These are phyloP conservation scores for Arxiozyma slooffiae DNA, from an alignment of 1,139 yeast genomes.

Conservation along the genomic window DNA sequence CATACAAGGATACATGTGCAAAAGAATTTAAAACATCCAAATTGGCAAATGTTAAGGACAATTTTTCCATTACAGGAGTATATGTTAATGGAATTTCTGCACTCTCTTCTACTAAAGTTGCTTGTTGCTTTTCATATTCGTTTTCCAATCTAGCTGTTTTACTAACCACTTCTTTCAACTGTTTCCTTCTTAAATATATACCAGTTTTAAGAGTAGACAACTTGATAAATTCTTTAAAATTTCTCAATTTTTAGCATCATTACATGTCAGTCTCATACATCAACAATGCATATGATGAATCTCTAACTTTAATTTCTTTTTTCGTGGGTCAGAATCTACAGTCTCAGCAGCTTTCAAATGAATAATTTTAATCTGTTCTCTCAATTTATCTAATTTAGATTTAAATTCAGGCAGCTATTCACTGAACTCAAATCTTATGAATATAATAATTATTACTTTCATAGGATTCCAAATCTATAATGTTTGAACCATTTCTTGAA, in stretches of 20 bases:
- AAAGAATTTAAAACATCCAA: conserved; percentile 77
- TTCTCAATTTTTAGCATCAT: conserved; percentile 75
- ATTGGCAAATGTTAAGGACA: conserved; percentile 57
- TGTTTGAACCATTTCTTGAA: conserved; percentile 86
- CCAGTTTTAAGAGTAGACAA: conserved; percentile 92
- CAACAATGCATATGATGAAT: conserved; percentile 82
- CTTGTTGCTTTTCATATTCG: conserved; percentile 66
- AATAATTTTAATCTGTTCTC: conserved; percentile 45
- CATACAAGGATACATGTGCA: conserved; percentile 76
- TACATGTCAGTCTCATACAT: conserved; percentile 87
- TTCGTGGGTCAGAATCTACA: conserved; percentile 68
- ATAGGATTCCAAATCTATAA: conserved; percentile 76
- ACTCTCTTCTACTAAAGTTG: conserved; percentile 71
- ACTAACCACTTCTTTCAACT: conserved; percentile 49
- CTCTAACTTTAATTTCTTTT: conserved; percentile 80
- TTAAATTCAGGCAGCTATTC: conserved; percentile 58
- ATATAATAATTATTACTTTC: conserved; percentile 63
- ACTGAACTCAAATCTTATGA: conserved; percentile 83
- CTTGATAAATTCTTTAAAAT: conserved; percentile 56
- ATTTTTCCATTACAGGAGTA: conserved; percentile 60
- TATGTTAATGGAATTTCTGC: conserved; percentile 72
- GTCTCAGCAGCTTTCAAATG: conserved; percentile 65
- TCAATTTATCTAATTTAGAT: conserved; percentile 45
- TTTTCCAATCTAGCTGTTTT: conserved; percentile 50
- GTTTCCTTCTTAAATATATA: conserved; percentile 71